These are phyloP conservation scores for Epicoccum nigrum DNA, from an alignment of 2,329 filamentous ascomycete species.

Conservation along the genomic window DNA sequence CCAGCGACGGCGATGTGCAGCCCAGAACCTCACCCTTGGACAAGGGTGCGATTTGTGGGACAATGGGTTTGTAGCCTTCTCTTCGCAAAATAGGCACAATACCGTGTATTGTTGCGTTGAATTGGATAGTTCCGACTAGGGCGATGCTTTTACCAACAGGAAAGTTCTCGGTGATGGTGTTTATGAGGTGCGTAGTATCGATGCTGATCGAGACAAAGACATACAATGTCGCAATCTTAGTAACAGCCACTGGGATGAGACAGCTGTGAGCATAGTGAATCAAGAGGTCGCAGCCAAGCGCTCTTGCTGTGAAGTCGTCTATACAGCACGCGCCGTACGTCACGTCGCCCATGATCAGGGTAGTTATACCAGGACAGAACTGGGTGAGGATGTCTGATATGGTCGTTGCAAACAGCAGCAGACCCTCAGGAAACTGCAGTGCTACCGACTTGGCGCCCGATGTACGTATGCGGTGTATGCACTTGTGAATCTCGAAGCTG, in stretches of 20 bases:
- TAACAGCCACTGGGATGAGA: slow-evolving; percentile 93
- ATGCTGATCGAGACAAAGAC: slow-evolving; percentile 99
- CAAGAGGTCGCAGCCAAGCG: slow-evolving; percentile 89
- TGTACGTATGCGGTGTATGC: slow-evolving; percentile 88
- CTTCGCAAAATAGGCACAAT: slow-evolving; percentile 77
- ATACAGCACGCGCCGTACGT: slow-evolving; percentile 99
- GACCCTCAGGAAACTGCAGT: slow-evolving; percentile 95
- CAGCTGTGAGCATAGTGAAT: slow-evolving; percentile 98
- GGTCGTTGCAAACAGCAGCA: slow-evolving; percentile 94
- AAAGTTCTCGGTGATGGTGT: slow-evolving; percentile 89
- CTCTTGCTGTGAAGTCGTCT: slow-evolving; percentile 95
- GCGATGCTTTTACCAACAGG: slow-evolving; percentile 83
- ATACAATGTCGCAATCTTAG: slow-evolving; percentile 95
- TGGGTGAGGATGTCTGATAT: slow-evolving; percentile 95
- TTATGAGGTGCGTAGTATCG: slow-evolving; percentile 84
- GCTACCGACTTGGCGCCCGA: slow-evolving; percentile 82
- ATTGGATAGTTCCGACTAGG: slow-evolving; percentile 96
- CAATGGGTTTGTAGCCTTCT: slow-evolving; percentile 82
- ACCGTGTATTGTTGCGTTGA: slow-evolving; percentile 95
- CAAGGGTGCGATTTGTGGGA: slow-evolving; percentile 90
- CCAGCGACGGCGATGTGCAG: slow-evolving; percentile 79
- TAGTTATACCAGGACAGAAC: slow-evolving; percentile 91
- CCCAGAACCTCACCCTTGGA: slow-evolving; percentile 96
- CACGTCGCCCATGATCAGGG: slow-evolving; percentile 98
- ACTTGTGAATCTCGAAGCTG: slow-evolving; percentile 98